Evolutionary conservation across 2,329 filamentous ascomycete species (phyloP), one percentile per base, ranked within the genome.

Genomic region (Alternaria conjuncta): DNA sequence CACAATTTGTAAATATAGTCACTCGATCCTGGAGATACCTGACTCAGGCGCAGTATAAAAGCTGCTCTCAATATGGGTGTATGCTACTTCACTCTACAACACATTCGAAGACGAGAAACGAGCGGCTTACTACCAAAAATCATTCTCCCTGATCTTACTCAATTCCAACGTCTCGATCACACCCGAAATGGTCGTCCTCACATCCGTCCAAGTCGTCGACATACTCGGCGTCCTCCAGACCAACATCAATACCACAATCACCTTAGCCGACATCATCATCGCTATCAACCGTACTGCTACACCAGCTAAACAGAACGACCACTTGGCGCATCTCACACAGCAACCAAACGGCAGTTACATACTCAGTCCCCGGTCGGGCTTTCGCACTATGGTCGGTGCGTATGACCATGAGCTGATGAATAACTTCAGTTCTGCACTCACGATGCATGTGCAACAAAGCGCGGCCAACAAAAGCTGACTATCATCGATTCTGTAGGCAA

Each of bases 371-470:
- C 12, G 3, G 3, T 32, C 30, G 12, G 30, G 30, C 30, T 32
- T 32, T 15, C 12, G 6, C 12, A 32, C 30, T 32, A 7, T 15
- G 12, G 13, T 32, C 6, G 30, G 13, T 36, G 13, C 32, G 32
- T 36, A 3, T n/a, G 4, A n/a, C 7, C 32, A 9, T n/a, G 7
- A 36, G 32, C 32, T n/a, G 13, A n/a, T 0, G 2, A n/a, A n/a
- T 0, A 1, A 4, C 7, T 4, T 36, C 13, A n/a, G 0, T 4
- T 36, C 1, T 36, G 32, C 32, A 9, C 15, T 2, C 4, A 3
- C 7, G 4, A 36, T 0, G 32, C 7, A 4, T 9, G 1, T 3
- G 0, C 2, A 5, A 9, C 7, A 0, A 0, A 9, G 15, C 32
- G 1, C 4, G 2, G 4, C 13, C 0, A 5, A 8, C 4, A 36